Percentiles rank a stretch among this genome's conserved stretches.
These are phyloP conservation scores for Passalora sequoiae DNA, from an alignment of 2,329 filamentous ascomycete species.

Conservation along the genomic window DNA sequence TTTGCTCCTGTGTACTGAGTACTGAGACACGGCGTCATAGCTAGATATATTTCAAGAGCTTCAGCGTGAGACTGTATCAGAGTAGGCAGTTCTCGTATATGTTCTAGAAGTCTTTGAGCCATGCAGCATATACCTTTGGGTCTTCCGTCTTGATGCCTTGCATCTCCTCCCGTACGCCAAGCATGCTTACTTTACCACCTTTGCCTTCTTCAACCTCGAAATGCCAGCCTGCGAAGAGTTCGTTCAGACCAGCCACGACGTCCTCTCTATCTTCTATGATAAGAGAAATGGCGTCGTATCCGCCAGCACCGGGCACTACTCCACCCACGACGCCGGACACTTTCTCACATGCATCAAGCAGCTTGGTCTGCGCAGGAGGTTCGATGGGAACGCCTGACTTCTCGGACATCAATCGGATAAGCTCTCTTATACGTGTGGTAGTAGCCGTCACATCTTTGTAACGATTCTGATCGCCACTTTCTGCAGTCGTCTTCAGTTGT, in stretches of 20 bases:
- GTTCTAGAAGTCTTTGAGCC: constrained; percentile 17
- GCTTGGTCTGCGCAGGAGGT: constrained; percentile 73
- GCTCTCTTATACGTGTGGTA: constrained; percentile 48
- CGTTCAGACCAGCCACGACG: constrained; percentile 56
- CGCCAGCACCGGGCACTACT: constrained; percentile 89
- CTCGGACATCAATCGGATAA: constrained; percentile 71
- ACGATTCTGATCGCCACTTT: constrained; percentile 45
- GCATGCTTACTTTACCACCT: constrained; percentile 58
- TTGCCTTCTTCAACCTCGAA: constrained; percentile 39
- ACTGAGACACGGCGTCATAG: too few species aligned
- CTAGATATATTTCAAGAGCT: too few species aligned
- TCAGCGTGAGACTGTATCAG: too few species aligned
- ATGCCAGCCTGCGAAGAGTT: constrained; percentile 61
- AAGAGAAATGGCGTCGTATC: constrained; percentile 82
- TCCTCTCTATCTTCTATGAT: constrained; percentile 67
- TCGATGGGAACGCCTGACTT: constrained; percentile 80
- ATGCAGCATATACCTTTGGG: constrained; percentile 37
- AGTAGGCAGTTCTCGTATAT: too few species aligned
- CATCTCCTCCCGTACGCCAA: constrained; percentile 67
- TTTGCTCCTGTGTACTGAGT: too few species aligned
- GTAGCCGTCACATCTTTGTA: constrained; percentile 49
- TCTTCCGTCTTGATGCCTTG: constrained; percentile 53
- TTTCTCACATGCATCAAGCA: constrained; percentile 68
- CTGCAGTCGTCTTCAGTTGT: constrained; percentile 54
- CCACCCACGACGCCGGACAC: constrained; percentile 81